Conservation (phyloP, 2,329 filamentous ascomycete genomes). For the Cadophora sp. region DNA sequence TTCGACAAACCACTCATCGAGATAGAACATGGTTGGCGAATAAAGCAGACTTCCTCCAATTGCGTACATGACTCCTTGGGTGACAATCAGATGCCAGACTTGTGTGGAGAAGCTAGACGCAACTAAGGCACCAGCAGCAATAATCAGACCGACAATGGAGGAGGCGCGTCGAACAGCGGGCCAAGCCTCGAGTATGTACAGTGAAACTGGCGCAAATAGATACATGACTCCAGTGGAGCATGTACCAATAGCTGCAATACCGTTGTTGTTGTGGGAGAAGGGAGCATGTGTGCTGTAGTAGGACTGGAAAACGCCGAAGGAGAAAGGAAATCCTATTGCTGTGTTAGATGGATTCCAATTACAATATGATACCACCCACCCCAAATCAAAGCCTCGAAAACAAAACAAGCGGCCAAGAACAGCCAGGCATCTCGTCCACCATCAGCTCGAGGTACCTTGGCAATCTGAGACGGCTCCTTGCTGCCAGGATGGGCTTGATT, state of each 20-base stretch:
- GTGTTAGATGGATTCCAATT: neutral
- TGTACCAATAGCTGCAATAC: conserved; percentile 53
- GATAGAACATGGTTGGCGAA: conserved; percentile 49
- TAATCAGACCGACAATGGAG: conserved; percentile 47
- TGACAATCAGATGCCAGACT: conserved; percentile 52
- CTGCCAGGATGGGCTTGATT: neutral
- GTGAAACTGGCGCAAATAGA: conserved; percentile 36
- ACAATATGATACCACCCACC: conserved; percentile 45
- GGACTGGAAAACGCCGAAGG: conserved; percentile 53
- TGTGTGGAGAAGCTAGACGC: conserved; percentile 52
- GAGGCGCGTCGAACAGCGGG: conserved; percentile 44
- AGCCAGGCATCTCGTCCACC: conserved; percentile 58
- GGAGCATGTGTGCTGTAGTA: conserved; percentile 50
- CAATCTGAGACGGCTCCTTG: neutral
- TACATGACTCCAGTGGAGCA: conserved; percentile 43
- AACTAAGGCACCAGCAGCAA: conserved; percentile 46
- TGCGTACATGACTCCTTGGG: conserved; percentile 55
- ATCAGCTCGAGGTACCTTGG: conserved; percentile 51
- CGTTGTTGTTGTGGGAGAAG: conserved; percentile 46
- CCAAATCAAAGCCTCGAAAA: conserved; percentile 61
- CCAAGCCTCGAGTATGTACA: conserved; percentile 38
- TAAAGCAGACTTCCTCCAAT: conserved; percentile 52
- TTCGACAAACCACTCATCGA: conserved; percentile 57
- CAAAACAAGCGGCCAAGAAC: conserved; percentile 56
- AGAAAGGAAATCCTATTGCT: conserved; percentile 46